phyloP scores from a whole-genome alignment of 2,329 filamentous ascomycete species.

The Plectosphaerella sp. region DNA sequence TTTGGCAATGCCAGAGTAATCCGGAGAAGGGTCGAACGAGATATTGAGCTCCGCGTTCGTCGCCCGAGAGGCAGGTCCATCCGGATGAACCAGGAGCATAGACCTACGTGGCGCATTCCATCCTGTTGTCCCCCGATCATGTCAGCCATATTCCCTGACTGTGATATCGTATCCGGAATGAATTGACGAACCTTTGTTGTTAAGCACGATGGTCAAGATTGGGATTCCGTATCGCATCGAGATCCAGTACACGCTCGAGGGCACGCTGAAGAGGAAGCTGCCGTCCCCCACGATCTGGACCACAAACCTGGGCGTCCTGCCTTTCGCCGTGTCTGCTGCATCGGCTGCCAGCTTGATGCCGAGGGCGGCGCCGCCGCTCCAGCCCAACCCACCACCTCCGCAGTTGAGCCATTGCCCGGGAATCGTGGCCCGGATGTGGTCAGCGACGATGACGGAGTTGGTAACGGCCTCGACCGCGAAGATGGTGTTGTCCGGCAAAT shows the following conservation, averaged over 20 bases:
- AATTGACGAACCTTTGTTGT: constrained; percentile 25
- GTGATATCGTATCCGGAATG: constrained; percentile 15
- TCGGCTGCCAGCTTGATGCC: constrained; percentile 44
- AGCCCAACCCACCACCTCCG: constrained; percentile 47
- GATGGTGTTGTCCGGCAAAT: constrained; percentile 51
- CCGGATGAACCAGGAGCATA: constrained; percentile 52
- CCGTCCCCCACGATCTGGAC: constrained; percentile 40
- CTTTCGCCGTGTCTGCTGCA: constrained; percentile 20
- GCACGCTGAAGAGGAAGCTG: constrained; percentile 36
- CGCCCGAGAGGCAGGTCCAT: constrained; percentile 48
- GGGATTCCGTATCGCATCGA: constrained; percentile 35
- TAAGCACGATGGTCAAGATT: constrained; percentile 27
- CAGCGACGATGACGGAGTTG: constrained; percentile 59
- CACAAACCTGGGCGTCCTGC: constrained; percentile 32
- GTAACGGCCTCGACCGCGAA: constrained; percentile 74
- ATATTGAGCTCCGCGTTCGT: constrained; percentile 62
- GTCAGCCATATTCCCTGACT: neutral
- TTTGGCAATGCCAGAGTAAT: constrained; percentile 58
- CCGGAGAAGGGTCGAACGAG: constrained; percentile 52
- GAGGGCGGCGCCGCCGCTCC: constrained; percentile 46
- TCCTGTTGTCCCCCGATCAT: constrained; percentile 19
- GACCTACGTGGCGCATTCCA: constrained; percentile 59
- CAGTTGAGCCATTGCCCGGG: constrained; percentile 49
- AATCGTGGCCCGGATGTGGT: constrained; percentile 60
- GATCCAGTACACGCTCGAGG: constrained; percentile 39